These are phyloP conservation scores for Pinus albicaulis DNA, from an alignment of 75 land plant species.

Conservation along the genomic window DNA sequence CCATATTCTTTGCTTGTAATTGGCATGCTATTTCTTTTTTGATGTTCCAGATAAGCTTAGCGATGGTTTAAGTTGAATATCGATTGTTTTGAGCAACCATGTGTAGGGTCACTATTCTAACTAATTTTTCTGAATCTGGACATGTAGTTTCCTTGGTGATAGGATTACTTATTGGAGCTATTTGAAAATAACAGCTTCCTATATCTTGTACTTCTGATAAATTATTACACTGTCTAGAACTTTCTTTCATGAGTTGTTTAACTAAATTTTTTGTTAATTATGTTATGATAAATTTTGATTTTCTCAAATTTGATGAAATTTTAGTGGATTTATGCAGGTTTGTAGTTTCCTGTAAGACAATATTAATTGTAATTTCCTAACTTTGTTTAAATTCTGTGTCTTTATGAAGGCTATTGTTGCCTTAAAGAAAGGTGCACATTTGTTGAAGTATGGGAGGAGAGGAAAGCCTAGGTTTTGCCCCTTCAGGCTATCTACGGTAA, in stretches of 20 bases:
- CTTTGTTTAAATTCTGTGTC: constrained; percentile 2
- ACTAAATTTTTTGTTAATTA: background rate
- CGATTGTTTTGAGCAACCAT: background rate
- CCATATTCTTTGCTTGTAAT: constrained; percentile 1
- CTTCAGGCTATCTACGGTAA: constrained; percentile 40
- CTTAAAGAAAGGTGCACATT: constrained; percentile 48
- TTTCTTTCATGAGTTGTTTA: background rate
- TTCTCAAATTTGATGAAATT: background rate
- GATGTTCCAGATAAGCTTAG: background rate
- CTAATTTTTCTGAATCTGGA: background rate
- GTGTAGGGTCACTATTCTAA: background rate
- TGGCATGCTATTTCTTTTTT: background rate
- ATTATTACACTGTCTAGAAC: background rate
- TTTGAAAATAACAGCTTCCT: background rate
- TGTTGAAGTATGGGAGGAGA: constrained; percentile 44
- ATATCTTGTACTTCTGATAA: background rate
- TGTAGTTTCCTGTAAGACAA: background rate
- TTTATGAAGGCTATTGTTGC: constrained; percentile 33
- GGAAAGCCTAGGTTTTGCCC: constrained; percentile 43
- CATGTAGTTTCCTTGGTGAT: background rate
- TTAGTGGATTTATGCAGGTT: too few species aligned
- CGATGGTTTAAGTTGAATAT: background rate
- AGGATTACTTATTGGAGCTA: background rate
- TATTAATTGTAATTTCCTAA: background rate
- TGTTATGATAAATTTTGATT: background rate